Evolutionary conservation across 306 rosid genomes (phyloP).

Genomic region (Prunus persica): Prunus_persica_NCBIv2 NC_034014.1:838501-839000

Average conservation of each 20-base stretch:
- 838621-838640: conserved; percentile 15
- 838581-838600: conserved; percentile 1
- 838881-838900: too few relatives aligned
- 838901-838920: too few relatives aligned
- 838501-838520: conserved; percentile 32
- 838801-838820: background rate
- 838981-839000: too few relatives aligned
- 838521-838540: conserved; percentile 49
- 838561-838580: background rate
- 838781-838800: background rate
- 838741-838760: background rate
- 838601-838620: conserved; percentile 11
- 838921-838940: rapidly evolving
- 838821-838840: background rate
- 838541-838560: conserved; percentile 20
- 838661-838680: too few relatives aligned
- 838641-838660: background rate
- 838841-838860: background rate
- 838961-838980: too few relatives aligned
- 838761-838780: background rate
- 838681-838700: background rate
- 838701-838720: background rate
- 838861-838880: too few relatives aligned
- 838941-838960: too few relatives aligned
- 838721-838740: too few relatives aligned